Evolutionary conservation across 257 asterid species (phyloP), one percentile per base, ranked within the genome.

Genomic region (Anisodus acutangulus): DNA sequence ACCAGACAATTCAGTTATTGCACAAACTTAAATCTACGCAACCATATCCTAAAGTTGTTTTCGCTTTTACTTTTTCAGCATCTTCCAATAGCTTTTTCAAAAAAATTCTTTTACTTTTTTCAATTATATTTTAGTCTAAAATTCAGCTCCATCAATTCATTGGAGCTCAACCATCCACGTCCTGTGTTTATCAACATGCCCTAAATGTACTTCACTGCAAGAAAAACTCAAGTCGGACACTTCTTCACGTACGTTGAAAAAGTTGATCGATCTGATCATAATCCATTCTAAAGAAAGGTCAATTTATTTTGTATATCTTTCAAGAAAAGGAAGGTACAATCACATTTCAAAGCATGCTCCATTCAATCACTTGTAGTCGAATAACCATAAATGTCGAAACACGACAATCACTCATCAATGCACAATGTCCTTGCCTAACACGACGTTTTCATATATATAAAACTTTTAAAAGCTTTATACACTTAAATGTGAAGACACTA

Each of bases 1-100:
- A 26, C 63, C 63, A 76, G 81, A 47, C 81, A 76, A 11, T 76
- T 22, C 62, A 76, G 47, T 76, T 76, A 22, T 26, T 72, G 11
- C 81, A 76, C 12, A 76, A 22, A 51, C 7, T 22, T 5, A 49
- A 5, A 49, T 76, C 0, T 74, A 74, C 81, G 45, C 62, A 19
- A 74, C 22, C 6, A 31, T n/a, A 71, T 49, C 60, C 35, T 22
- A 22, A 22, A 22, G 26, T 31, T 31, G 35, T 31, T 31, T 31
- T 31, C 35, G 35, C 35, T 31, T 31, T 31, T 31, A 31, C 35
- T 31, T 31, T 31, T 31, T 31, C 35, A 31, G 35, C 35, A 31
- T 31, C 35, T 31, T 31, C 35, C 35, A 31, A 31, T 31, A 31
- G 35, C 35, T 31, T 31, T 31, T 31, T 31, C 35, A 31, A 31